Evolutionary conservation across 1,284 basidiomycete species (phyloP).

Genomic region (Mixia osmundae): DNA sequence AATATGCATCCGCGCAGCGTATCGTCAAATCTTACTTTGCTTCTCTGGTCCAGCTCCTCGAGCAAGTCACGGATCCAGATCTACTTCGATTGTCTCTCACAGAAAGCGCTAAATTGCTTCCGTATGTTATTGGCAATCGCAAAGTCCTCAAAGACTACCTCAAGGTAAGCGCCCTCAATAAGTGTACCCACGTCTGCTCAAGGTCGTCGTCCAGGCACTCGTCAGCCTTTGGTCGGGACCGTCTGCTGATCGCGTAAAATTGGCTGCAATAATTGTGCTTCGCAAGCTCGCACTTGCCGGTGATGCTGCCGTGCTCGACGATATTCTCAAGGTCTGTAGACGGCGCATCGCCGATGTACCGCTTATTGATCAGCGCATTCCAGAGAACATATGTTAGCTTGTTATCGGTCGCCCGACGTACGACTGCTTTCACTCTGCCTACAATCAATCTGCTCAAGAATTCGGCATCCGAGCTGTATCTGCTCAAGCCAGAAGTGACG

Average conservation of each 20-base stretch:
- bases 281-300: constrained; percentile 52
- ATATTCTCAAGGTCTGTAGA: constrained; percentile 50
- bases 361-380: neutral
- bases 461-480: constrained; percentile 77
- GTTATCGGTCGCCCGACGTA: constrained; percentile 57
- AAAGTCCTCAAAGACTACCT: constrained; percentile 63
- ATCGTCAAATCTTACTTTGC: constrained; percentile 71
- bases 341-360: neutral
- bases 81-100: constrained; percentile 44
- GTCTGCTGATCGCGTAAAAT: constrained; percentile 54
- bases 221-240: constrained; percentile 27
- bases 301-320: constrained; percentile 61
- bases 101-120: constrained; percentile 65
- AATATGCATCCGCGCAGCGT: constrained; percentile 47
- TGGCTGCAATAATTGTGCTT: constrained; percentile 70
- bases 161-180: constrained; percentile 41
- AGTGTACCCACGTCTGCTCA: no score
- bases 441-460: constrained; percentile 96
- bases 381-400: constrained; percentile 67
- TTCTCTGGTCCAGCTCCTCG: constrained; percentile 43
- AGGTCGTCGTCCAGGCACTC: no score
- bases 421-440: constrained; percentile 67
- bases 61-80: constrained; percentile 7
- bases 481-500: constrained; percentile 25
- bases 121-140: constrained; percentile 57